A percentile compares a stretch with the other conserved stretches of the same genome.
These are phyloP conservation scores for Dryadomyces quercivorus DNA, from an alignment of 2,329 filamentous ascomycete species.

Conservation along the genomic window DNA sequence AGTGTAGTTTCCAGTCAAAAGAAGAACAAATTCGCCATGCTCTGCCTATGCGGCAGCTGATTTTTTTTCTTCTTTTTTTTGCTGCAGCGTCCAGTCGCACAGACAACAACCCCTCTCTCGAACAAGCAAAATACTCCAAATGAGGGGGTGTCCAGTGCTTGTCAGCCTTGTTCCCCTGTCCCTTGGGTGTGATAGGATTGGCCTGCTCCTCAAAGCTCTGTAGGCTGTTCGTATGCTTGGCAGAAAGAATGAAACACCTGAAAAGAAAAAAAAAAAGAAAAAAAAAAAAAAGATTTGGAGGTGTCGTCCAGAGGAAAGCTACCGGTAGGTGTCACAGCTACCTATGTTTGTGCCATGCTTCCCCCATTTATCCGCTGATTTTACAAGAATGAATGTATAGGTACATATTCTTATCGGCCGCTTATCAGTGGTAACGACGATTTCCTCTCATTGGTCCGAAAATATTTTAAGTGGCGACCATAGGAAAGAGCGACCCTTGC, in stretches of 20 bases:
- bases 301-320: not conserved
- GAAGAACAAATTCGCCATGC: not conserved
- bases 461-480: slow-evolving; percentile 7
- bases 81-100: not conserved
- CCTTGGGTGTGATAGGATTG: not conserved
- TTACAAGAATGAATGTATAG: no score
- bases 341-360: not conserved
- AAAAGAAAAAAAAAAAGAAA: not conserved
- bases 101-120: not conserved
- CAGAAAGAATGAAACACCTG: not conserved
- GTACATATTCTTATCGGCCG: not conserved
- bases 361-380: no score
- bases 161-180: not conserved
- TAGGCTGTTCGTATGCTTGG: not conserved
- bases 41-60: not conserved
- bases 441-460: slow-evolving; percentile 3
- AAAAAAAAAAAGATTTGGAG: not conserved
- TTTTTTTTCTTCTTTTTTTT: not conserved
- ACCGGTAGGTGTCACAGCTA: not conserved
- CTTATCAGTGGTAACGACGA: slow-evolving; percentile 1
- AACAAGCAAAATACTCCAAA: not conserved
- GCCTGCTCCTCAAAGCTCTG: not conserved
- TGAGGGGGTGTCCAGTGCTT: not conserved
- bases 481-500: not conserved
- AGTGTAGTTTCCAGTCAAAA: not conserved